Conservation (phyloP, 352 stramenopile species). For the Globisporangium spinosum region DNA sequence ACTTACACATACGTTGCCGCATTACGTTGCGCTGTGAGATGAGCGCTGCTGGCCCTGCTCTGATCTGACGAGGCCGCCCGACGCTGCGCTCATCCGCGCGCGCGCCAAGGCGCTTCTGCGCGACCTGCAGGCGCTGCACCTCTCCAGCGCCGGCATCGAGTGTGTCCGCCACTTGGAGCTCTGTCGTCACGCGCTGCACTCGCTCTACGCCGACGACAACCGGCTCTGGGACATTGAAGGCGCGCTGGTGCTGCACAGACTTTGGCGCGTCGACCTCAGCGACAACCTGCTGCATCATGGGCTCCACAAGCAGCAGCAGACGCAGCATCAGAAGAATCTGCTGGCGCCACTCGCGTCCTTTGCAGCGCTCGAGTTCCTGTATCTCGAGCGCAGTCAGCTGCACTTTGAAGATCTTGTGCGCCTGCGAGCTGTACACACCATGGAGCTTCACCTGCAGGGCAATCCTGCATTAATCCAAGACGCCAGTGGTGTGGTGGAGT, state of each 20-base stretch:
- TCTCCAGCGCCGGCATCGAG: constrained; percentile 48
- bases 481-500: constrained; percentile 20
- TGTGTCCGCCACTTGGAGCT: constrained; percentile 45
- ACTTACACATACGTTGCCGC: background rate
- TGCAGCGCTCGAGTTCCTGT: constrained; percentile 47
- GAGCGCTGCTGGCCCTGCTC: background rate
- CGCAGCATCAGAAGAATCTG: background rate
- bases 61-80: constrained; percentile 36
- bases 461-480: constrained; percentile 31
- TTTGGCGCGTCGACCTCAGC: constrained; percentile 57
- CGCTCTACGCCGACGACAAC: constrained; percentile 54
- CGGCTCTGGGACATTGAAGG: constrained; percentile 40
- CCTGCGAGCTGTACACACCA: constrained; percentile 52
- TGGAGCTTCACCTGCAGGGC: constrained; percentile 43
- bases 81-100: constrained; percentile 41
- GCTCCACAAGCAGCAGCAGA: constrained; percentile 14
- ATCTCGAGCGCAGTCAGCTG: constrained; percentile 45
- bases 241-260: constrained; percentile 29
- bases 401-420: constrained; percentile 48
- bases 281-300: constrained; percentile 35
- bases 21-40: background rate
- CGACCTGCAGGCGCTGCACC: constrained; percentile 44
- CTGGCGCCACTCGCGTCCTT: constrained; percentile 37
- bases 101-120: constrained; percentile 49
- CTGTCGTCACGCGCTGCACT: constrained; percentile 34